Base-by-base conservation (phyloP, 495 filamentous ascomycete genomes). In the Penicillium coffeae region DNA sequence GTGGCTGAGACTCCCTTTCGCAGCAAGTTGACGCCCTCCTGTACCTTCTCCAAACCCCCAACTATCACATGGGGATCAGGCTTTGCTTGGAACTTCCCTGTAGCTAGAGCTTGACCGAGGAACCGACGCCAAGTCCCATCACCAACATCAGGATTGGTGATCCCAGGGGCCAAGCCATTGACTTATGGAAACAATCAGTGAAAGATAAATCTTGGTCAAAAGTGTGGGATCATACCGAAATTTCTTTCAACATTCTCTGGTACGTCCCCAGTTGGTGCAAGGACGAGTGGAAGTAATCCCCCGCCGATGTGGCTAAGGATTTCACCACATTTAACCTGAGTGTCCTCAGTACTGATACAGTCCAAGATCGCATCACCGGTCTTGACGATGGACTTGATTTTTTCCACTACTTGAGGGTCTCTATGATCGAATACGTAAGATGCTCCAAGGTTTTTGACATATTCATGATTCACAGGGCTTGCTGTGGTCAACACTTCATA, bases 31-130 rank as follows among this genome's bases (percentile, higher is more conserved):
- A 75, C 33, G 20, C 58, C 76, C 7, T 59, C 58, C 48, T 76
- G 71, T 7, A 76, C 48, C 20, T 51, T 60, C 20, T 71, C 69
- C 20, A 78, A 40, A 2, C 75, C 73, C 0, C 64, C 54, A 1
- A 62, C 64, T 8, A 73, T 59, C 8, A 74, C 51, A 8, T 42
- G 10, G 6, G 69, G 62, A 10, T 75, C 64, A 4, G 71, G 72
- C 30, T 66, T 63, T 1, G 65, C 35, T 37, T 48, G 51, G 12
- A 53, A 68, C 19, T 40, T 55, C 3, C 66, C 68, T 10, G 39
- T 38, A 2, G 52, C 60, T 22, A 75, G 42, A 8, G 66, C 72
- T 8, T 33, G 6, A 0, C 65, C 66, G 3, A 76, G 38, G 40
- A 55, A 76, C 18, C 60, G 54, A 1, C 46, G 46, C 48, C 54